Conservation (phyloP, 192 early-diverging fungal genomes). For the Chytriomyces sp. region DNA sequence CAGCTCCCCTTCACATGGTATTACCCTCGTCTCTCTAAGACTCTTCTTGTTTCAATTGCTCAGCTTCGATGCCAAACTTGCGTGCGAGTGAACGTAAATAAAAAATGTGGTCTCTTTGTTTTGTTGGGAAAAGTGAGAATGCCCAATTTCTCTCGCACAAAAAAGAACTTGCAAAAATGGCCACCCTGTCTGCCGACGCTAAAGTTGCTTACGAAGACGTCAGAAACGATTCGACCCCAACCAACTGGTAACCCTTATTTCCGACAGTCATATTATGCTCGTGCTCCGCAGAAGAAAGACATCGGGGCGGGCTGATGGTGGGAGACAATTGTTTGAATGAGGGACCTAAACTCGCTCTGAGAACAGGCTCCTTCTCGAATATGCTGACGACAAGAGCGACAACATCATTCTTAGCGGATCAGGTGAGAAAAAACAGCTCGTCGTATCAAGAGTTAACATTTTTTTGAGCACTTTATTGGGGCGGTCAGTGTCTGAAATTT, state of each 20-base stretch:
- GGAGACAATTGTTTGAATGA: too few relatives aligned
- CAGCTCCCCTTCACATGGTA: not conserved
- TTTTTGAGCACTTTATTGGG: too few relatives aligned
- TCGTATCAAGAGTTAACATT: not conserved
- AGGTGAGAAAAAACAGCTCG: not conserved
- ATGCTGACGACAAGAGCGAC: conserved; percentile 49
- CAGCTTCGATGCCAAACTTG: conserved; percentile 69
- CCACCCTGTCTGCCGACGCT: conserved; percentile 10
- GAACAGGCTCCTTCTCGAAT: conserved; percentile 65
- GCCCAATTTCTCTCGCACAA: too few relatives aligned
- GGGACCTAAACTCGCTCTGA: not conserved
- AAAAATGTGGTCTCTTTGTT: too few relatives aligned
- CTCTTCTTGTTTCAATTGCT: not conserved
- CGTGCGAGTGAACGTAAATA: conserved; percentile 12
- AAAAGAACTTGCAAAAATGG: conserved; percentile 4
- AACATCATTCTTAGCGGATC: conserved; percentile 22
- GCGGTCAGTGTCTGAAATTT: not conserved
- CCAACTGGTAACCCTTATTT: conserved; percentile 53
- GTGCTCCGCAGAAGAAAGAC: too few relatives aligned
- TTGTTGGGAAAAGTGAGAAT: too few relatives aligned
- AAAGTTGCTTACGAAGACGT: conserved; percentile 57
- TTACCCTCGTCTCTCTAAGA: not conserved
- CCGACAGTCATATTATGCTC: not conserved
- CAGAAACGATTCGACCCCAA: conserved; percentile 56
- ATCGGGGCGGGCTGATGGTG: too few relatives aligned